Conservation (phyloP, 257 asterid species). For the Thymus quinquecostatus region DNA sequence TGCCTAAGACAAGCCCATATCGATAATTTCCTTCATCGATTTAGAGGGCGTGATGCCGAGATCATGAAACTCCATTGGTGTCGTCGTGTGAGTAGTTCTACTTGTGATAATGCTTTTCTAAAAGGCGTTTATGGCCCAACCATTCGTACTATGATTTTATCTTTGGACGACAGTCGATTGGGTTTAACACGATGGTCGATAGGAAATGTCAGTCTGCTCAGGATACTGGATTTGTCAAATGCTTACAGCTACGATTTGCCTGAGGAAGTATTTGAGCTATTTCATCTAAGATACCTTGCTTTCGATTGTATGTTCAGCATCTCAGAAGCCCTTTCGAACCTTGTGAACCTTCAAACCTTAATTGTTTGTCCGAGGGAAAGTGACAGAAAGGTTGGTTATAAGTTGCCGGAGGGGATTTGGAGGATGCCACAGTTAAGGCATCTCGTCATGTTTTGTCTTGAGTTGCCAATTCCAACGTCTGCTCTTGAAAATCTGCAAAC, state of each 20-base stretch:
- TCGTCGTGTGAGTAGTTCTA: background rate
- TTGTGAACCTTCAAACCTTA: constrained; percentile 27
- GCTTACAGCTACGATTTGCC: background rate
- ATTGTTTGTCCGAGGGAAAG: background rate
- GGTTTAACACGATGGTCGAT: background rate
- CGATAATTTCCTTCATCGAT: background rate
- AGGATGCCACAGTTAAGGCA: constrained; percentile 12
- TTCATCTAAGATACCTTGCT: background rate
- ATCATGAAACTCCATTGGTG: background rate
- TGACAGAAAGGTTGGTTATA: background rate
- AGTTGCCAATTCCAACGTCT: background rate
- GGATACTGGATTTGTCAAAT: background rate
- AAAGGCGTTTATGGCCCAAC: background rate
- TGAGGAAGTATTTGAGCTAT: background rate
- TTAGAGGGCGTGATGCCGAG: background rate
- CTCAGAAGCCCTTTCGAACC: background rate
- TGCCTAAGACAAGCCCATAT: background rate
- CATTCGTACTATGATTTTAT: background rate
- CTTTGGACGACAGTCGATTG: background rate
- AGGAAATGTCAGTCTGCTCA: background rate
- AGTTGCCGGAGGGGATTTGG: background rate
- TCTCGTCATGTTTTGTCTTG: background rate
- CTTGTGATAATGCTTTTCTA: background rate
- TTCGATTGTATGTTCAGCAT: background rate
- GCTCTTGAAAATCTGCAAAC: constrained; percentile 5